Conservation (phyloP, 148 eudicot genomes). For the Amaranthus cruentus region DNA sequence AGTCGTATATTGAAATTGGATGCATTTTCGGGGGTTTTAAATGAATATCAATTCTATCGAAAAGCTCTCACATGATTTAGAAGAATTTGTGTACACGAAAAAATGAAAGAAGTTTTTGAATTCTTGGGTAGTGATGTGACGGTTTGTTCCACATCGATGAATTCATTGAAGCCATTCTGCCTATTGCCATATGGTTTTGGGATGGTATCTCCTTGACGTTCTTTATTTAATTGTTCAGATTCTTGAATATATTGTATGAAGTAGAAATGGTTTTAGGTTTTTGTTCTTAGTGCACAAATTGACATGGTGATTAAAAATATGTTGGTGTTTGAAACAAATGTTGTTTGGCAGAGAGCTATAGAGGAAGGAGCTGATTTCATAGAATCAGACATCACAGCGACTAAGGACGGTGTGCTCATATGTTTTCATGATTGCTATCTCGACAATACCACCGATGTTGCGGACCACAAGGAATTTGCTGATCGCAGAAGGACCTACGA, state of each 20-base stretch:
- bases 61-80: too few species aligned
- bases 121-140: too few species aligned
- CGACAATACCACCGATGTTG: constrained; percentile 72
- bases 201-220: neutral
- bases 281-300: neutral
- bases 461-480: constrained; percentile 65
- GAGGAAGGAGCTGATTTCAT: constrained; percentile 94
- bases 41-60: too few species aligned
- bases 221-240: neutral
- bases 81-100: neutral
- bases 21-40: too few species aligned
- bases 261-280: neutral
- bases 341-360: constrained; percentile 71
- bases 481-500: constrained; percentile 71
- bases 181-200: too few species aligned
- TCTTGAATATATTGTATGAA: neutral
- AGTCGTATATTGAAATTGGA: too few species aligned
- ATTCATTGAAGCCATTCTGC: too few species aligned
- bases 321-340: neutral
- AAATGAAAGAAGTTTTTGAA: too few species aligned
- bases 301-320: neutral
- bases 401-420: constrained; percentile 81
- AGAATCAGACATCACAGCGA: constrained; percentile 74
- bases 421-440: constrained; percentile 76
- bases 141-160: too few species aligned